Percentiles rank a stretch among this genome's conserved stretches.
Evolutionary conservation across 2,329 filamentous ascomycete genomes (phyloP).

Genomic region (Ophiocordyceps camponoti-rufipedis): DNA sequence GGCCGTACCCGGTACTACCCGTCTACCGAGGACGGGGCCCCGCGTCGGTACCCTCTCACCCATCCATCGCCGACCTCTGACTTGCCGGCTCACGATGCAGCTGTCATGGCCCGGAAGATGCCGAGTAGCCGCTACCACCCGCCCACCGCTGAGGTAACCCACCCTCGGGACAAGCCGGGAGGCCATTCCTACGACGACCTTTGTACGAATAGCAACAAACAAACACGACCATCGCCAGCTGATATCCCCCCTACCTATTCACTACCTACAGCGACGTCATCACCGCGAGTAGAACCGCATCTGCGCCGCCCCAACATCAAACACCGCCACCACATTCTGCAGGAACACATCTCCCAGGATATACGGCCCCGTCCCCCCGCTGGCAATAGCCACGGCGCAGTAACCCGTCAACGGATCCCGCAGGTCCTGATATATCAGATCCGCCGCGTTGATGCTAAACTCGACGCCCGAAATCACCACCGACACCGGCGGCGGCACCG

Average conservation of each 20-base stretch:
- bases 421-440: slow-evolving; percentile 26
- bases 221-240: too few species aligned
- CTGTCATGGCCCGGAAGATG: too few species aligned
- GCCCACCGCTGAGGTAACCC: too few species aligned
- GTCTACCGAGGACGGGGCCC: too few species aligned
- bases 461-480: slow-evolving; percentile 22
- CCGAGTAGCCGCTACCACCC: too few species aligned
- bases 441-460: slow-evolving; percentile 28
- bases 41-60: too few species aligned
- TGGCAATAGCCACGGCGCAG: slow-evolving; percentile 28
- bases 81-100: too few species aligned
- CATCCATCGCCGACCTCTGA: too few species aligned
- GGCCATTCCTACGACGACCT: too few species aligned
- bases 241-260: not conserved
- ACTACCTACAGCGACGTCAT: not conserved
- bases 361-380: slow-evolving; percentile 25
- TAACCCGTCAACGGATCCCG: slow-evolving; percentile 25
- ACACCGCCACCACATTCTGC: slow-evolving; percentile 30
- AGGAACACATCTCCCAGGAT: slow-evolving; percentile 31
- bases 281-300: slow-evolving; percentile 21
- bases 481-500: slow-evolving; percentile 24
- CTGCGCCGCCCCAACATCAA: slow-evolving; percentile 25
- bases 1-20: too few species aligned
- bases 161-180: too few species aligned
- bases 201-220: too few species aligned